Percentiles rank a stretch among this genome's conserved stretches.
Conservation (phyloP, 2,329 filamentous ascomycete genomes). For the Paecilomyces sp. region DNA sequence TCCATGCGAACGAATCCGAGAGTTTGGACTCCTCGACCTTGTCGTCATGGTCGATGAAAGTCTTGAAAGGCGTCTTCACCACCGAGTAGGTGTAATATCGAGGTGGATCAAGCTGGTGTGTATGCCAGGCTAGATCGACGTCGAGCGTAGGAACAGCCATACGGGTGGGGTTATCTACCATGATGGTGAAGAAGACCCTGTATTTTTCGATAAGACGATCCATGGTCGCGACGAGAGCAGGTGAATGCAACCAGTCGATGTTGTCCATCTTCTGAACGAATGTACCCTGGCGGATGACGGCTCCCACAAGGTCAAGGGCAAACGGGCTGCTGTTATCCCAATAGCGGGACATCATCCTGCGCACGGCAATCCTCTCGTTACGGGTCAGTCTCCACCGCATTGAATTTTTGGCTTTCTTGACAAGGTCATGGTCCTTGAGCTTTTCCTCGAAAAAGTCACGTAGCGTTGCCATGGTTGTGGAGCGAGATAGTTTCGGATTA, state of each 20-base stretch:
- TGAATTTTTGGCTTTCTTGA: slow-evolving; percentile 36
- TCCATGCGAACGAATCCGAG: slow-evolving; percentile 63
- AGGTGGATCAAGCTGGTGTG: slow-evolving; percentile 62
- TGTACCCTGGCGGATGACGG: slow-evolving; percentile 36
- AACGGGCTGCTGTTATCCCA: slow-evolving; percentile 36
- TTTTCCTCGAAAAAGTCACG: slow-evolving; percentile 44
- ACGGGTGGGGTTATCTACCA: slow-evolving; percentile 24
- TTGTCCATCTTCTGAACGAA: slow-evolving; percentile 58
- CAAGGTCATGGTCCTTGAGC: slow-evolving; percentile 28
- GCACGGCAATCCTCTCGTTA: slow-evolving; percentile 23
- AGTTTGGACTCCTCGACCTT: slow-evolving; percentile 66
- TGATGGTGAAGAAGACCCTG: slow-evolving; percentile 38
- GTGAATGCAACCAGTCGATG: slow-evolving; percentile 73
- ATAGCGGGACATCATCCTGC: slow-evolving; percentile 37
- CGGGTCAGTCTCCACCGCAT: slow-evolving; percentile 2
- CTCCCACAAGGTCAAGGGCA: slow-evolving; percentile 33
- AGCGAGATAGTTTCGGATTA: slow-evolving; percentile 14
- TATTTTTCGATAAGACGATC: slow-evolving; percentile 53
- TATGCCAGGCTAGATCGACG: slow-evolving; percentile 49
- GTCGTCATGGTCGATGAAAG: slow-evolving; percentile 76
- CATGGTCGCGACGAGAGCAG: slow-evolving; percentile 58
- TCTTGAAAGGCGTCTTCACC: slow-evolving; percentile 28
- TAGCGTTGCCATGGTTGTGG: slow-evolving; percentile 45
- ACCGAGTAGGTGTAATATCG: slow-evolving; percentile 57
- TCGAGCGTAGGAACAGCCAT: slow-evolving; percentile 31